Conservation (phyloP, 495 filamentous ascomycete species). For the Talaromyces wortmannii region DNA sequence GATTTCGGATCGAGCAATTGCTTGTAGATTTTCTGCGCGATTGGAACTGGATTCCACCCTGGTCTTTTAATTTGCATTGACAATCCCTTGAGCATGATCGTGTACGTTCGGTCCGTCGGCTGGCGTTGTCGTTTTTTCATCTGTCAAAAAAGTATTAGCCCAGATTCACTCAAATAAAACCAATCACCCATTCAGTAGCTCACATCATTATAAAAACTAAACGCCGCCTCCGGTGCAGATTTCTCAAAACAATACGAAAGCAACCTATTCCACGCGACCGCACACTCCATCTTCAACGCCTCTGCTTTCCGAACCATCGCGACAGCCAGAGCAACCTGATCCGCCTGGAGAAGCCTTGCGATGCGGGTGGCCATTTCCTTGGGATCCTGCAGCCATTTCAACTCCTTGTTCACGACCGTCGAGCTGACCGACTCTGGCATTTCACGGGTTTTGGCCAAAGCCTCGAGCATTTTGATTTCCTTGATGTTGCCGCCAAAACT, state of each 20-base stretch:
- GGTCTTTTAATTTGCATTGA: constrained; percentile 40
- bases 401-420: constrained; percentile 37
- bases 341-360: constrained; percentile 40
- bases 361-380: constrained; percentile 58
- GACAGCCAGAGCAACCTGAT: constrained; percentile 55
- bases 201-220: constrained; percentile 83
- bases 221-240: constrained; percentile 49
- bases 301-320: constrained; percentile 56
- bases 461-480: neutral
- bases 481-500: neutral
- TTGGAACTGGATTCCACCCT: constrained; percentile 38
- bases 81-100: constrained; percentile 73
- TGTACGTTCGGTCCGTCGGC: constrained; percentile 74
- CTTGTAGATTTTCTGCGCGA: constrained; percentile 64
- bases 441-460: neutral
- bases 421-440: constrained; percentile 4
- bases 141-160: constrained; percentile 27
- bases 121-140: constrained; percentile 87
- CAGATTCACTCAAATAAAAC: neutral
- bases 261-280: constrained; percentile 82
- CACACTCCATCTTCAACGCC: constrained; percentile 49
- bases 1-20: constrained; percentile 55
- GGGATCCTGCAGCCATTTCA: constrained; percentile 62
- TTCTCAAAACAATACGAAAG: constrained; percentile 63
- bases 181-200: constrained; percentile 7